phyloP scores from a whole-genome alignment of 176 grass and related monocot genomes.

The Carex pumila region DNA sequence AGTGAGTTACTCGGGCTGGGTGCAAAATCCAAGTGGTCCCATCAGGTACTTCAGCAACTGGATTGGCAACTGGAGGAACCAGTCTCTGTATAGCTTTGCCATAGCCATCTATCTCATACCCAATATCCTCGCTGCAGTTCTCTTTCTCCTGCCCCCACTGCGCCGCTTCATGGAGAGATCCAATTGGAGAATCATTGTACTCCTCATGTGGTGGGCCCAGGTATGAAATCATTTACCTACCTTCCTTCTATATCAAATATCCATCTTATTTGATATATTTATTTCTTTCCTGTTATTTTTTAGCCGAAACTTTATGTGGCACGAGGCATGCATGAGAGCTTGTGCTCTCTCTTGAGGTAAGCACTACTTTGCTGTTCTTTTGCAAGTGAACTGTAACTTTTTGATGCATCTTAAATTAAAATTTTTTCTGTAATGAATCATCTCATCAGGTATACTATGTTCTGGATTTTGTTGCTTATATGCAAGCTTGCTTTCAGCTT shows the following conservation, averaged over 20 bases:
- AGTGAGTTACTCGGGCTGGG: constrained; percentile 53
- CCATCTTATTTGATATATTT: neutral
- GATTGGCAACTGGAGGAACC: constrained; percentile 53
- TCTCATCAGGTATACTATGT: constrained; percentile 66
- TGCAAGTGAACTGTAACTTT: neutral
- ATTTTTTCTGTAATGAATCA: constrained; percentile 11
- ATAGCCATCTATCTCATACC: constrained; percentile 87
- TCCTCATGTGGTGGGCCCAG: constrained; percentile 98
- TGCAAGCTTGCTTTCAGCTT: constrained; percentile 95
- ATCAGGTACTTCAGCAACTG: constrained; percentile 84
- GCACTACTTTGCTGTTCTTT: neutral
- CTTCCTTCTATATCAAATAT: too few relatives aligned
- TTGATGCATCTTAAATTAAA: neutral
- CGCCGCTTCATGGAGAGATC: constrained; percentile 55
- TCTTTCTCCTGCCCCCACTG: constrained; percentile 80
- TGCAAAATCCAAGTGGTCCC: constrained; percentile 75
- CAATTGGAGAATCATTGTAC: constrained; percentile 46
- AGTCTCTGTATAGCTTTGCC: constrained; percentile 76
- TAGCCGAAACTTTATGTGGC: constrained; percentile 94
- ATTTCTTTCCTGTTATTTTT: constrained; percentile 8
- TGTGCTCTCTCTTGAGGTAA: constrained; percentile 92
- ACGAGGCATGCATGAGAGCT: constrained; percentile 78
- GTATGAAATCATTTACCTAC: neutral
- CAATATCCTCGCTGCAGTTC: constrained; percentile 71
- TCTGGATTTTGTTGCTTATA: constrained; percentile 96